Evolutionary conservation across 352 stramenopile genomes (phyloP).

Genomic region (Pythium dissotocum): DNA sequence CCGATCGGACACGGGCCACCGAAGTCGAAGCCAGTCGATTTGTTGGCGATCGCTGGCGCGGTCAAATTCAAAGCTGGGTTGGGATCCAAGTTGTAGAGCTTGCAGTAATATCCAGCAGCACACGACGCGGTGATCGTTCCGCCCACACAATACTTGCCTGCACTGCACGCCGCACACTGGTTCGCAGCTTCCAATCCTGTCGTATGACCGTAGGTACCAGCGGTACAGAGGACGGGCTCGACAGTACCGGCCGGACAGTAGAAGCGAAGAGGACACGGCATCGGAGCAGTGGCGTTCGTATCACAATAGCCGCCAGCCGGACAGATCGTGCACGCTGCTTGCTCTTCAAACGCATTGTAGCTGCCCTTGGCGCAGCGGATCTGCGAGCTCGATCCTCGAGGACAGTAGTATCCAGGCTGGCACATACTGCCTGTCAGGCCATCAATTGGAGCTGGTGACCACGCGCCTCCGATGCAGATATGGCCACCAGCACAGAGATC

Average conservation of each 20-base stretch:
- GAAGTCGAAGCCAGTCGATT: constrained; percentile 37
- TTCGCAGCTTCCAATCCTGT: constrained; percentile 39
- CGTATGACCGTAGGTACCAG: constrained; percentile 74
- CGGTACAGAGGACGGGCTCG: constrained; percentile 64
- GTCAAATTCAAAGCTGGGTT: constrained; percentile 35
- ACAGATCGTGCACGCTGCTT: constrained; percentile 46
- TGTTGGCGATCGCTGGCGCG: constrained; percentile 9
- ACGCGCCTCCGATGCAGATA: constrained; percentile 67
- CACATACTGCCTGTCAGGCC: constrained; percentile 54
- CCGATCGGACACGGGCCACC: constrained; percentile 72
- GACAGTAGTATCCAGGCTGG: constrained; percentile 69
- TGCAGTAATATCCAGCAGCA: constrained; percentile 85
- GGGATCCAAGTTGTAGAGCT: constrained; percentile 55
- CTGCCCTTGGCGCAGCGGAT: constrained; percentile 65
- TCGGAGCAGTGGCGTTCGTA: constrained; percentile 52
- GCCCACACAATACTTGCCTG: constrained; percentile 78
- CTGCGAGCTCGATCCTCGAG: constrained; percentile 47
- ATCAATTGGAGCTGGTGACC: constrained; percentile 50
- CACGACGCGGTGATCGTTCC: constrained; percentile 75
- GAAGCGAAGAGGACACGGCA: constrained; percentile 58
- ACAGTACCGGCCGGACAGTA: constrained; percentile 63
- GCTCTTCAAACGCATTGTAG: constrained; percentile 60
- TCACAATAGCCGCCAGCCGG: constrained; percentile 70
- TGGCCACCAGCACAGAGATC: constrained; percentile 53
- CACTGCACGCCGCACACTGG: constrained; percentile 67